Conservation (phyloP, 176 grass and related monocot genomes). For the Sorghum bicolor region Sorghum_bicolor_NCBIv3 NC_012872.2:4699001-4699500, state of each 20-base stretch:
- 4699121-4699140: neutral
- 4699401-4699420: constrained; percentile 23
- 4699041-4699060: constrained; percentile 18
- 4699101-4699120: neutral
- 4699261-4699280: too few species aligned
- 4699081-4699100: neutral
- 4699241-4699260: too few species aligned
- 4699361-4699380: too few species aligned
- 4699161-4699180: too few species aligned
- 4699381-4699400: neutral
- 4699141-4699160: too few species aligned
- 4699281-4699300: too few species aligned
- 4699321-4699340: too few species aligned
- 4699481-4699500: neutral
- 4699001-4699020: constrained; percentile 29
- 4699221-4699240: too few species aligned
- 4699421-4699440: constrained; percentile 37
- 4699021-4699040: constrained; percentile 24
- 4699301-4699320: too few species aligned
- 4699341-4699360: too few species aligned
- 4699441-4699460: constrained; percentile 15
- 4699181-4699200: too few species aligned
- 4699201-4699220: too few species aligned
- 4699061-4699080: constrained; percentile 21
- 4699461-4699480: neutral